Conservation (phyloP, 1,139 yeast genomes). For the Eremothecium gossypii region DNA sequence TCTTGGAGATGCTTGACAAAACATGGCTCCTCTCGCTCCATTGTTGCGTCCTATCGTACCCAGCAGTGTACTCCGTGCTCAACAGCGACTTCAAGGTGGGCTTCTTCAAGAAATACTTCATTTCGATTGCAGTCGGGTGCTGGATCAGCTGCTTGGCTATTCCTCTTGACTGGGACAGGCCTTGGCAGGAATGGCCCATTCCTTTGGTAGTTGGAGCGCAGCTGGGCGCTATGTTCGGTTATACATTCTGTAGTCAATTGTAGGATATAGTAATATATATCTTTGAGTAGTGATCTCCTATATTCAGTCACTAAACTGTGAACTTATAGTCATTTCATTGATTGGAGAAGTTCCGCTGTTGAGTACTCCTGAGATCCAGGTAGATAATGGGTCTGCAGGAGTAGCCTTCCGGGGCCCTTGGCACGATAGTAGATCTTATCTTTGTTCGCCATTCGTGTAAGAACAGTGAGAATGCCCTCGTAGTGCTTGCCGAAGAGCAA, state of each 20-base stretch:
- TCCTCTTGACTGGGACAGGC: constrained; percentile 95
- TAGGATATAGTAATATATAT: constrained; percentile 7
- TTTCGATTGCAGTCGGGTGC: constrained; percentile 56
- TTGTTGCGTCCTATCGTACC: constrained; percentile 45
- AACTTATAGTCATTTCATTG: constrained; percentile 6
- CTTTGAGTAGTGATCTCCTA: constrained; percentile 2
- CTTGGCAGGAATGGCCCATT: constrained; percentile 97
- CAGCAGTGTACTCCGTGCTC: constrained; percentile 54
- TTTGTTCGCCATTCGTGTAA: constrained; percentile 11
- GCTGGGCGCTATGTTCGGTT: constrained; percentile 59
- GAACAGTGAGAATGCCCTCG: constrained; percentile 8
- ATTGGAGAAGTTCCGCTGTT: constrained; percentile 7
- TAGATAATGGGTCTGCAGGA: constrained; percentile 19
- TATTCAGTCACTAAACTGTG: not conserved
- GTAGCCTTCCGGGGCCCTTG: constrained; percentile 26
- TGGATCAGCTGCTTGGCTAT: constrained; percentile 94
- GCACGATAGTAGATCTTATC: constrained; percentile 19
- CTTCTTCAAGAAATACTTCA: constrained; percentile 36
- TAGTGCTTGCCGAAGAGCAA: constrained; percentile 8
- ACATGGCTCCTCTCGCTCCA: constrained; percentile 61
- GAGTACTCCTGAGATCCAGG: constrained; percentile 8
- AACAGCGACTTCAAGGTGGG: constrained; percentile 49
- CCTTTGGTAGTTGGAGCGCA: constrained; percentile 79
- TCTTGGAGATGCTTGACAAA: constrained; percentile 44
- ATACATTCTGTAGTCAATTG: constrained; percentile 27